Evolutionary conservation across 345 rosid species (phyloP), one percentile per base, ranked within the genome.

Genomic region (Eutrema japonicum): DNA sequence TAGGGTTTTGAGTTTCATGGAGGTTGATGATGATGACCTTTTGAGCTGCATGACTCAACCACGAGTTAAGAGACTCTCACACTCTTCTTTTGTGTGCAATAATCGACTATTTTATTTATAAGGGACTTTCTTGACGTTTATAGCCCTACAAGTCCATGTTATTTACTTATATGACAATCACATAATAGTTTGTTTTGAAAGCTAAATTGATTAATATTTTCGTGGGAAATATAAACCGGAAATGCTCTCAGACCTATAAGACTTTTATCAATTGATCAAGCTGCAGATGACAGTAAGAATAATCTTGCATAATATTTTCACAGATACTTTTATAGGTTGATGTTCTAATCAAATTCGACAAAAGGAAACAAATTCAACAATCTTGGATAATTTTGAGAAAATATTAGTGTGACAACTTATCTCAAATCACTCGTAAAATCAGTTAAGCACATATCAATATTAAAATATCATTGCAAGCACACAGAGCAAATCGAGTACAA

Each of bases 1-100:
- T 64, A 88, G 75, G 77, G 85, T 81, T 85, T 83, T 88, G 82
- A 75, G 76, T 70, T 73, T 66, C 81, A 76, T 61, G 27, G 89
- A 81, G 80, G 75, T 72, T 74, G 85, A 43, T 13, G 67, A 59
- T 41, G 73, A 29, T 49, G 77, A 12, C 32, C 36, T 27, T 60
- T 71, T 49, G 41, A 62, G 30, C 50, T 48, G 67, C 75, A 71
- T 71, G 68, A 59, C 58, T 71, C 37, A 70, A 45, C 69, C 14
- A 66, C 71, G 38, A 38, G 49, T n/a, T 27, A 5, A 1, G 38
- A 40, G 51, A 30, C 50, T 52, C 51, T 40, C 66, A n/a, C 50
- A 30, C 52, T 27, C 16, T 61, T 43, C 8, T 72, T 8, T 49
- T 72, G 60, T 60, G 60, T 48, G 60, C 29, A 48, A 37, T 10